Base-by-base conservation (phyloP, 345 rosid species). In the Abelmoschus esculentus region DNA sequence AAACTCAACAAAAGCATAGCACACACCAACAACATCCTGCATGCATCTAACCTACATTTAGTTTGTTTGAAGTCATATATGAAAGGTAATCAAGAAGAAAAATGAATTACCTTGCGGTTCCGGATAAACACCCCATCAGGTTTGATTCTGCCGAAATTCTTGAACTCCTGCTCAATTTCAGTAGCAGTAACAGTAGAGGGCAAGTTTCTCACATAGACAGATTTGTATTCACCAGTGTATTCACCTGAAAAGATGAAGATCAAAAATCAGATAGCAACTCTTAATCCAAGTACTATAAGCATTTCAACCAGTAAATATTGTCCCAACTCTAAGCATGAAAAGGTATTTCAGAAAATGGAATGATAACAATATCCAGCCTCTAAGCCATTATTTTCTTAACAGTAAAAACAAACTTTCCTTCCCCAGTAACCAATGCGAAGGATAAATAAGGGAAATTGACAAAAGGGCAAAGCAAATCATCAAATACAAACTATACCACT, bases 1-100 rank as follows among this genome's bases (percentile, higher is more conserved):
- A 74, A 85, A 95, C 85, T 95, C 99, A 29, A 95, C 97, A 74
- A 91, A 95, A 9, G 99, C 99, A 75, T 90, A 95, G 85, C 96
- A 95, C 44, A 90, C 91, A 28, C 97, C 99, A 70, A 87, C 74
- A 73, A 86, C 87, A 80, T 95, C 99, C 99, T 90, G 85, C 81
- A 80, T 17, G 38, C 52, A 69, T 54, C 40, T 70, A 69, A 4
- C 18, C 12, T 28, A 15, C 32, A 65, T 71, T 80, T 31, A 66
- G 77, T 46, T 76, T 73, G 42, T 17, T 66, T 17, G 38, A 22
- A 22, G 34, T 31, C 1, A 7, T 34, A 53, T 1, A 36, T 19
- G 3, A 28, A 31, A 22, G 59, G 26, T 1, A 28, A 9, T 6
- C 0, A 6, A 29, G 31, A 75, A 18, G 28, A 49, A 18, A 59